Evolutionary conservation across 2,329 filamentous ascomycete species (phyloP), one percentile per base, ranked within the genome.

Genomic region (Ramichloridium luteum): DNA sequence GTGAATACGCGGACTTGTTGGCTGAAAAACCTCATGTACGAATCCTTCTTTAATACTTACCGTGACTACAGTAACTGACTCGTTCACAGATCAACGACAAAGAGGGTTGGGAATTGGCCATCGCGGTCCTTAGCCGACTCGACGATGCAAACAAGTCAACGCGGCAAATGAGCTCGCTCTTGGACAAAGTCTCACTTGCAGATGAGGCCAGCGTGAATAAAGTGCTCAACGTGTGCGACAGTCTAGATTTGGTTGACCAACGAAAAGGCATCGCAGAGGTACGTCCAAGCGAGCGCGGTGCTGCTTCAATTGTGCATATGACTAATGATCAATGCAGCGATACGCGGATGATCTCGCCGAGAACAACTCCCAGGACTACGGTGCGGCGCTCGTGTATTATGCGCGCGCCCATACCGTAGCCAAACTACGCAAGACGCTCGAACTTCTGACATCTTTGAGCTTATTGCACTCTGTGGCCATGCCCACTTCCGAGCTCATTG

Each of bases 371-470:
- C 31, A 43, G 17, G 31, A 41, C 6, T 94, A 88, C 45, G 88
- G 88, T 32, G 75, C 88, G 42, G 82, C 84, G 1, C 68, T 96
- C 13, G 77, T 90, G 60, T 94, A 92, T 62, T 96, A 90, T 54
- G 80, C 88, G 14, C 73, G 92, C 9, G 81, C 85, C 3, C 85
- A 92, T 50, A 74, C 77, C 15, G 63, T 74, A 2, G 66, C 70
- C 41, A 92, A 88, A 56, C 77, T 94, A 31, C 82, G 82, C 48
- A 77, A 85, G 40, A 80, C 93, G 13, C 69, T 93, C 26, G 82
- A 92, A 51, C 71, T 90, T 3, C 73, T 96, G 31, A 88, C 85
- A 45, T 84, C 84, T 2, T 80, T 85, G 54, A 93, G 80, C 27
- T 68, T 96, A 11, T 70, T 93, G 26, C 81, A 93, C 46, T 93